A percentile compares a stretch with the other conserved stretches of the same genome.
Evolutionary conservation across 176 grass and related monocot genomes (phyloP).

Genomic region (Cymbopogon citratus): DNA sequence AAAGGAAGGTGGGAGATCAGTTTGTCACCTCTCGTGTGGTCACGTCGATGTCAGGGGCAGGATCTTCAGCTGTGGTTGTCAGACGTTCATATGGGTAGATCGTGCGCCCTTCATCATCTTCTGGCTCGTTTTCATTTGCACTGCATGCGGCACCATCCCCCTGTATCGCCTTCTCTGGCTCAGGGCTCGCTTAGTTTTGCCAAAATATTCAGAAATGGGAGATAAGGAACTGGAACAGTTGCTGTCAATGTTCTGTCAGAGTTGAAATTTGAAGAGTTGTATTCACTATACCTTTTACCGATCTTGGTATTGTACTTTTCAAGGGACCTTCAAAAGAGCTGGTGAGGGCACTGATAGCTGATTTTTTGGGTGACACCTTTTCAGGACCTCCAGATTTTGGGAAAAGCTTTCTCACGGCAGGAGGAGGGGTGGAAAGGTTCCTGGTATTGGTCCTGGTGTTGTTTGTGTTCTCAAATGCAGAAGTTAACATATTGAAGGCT

Average conservation of each 20-base stretch:
- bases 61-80: conserved; percentile 43
- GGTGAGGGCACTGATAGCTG: conserved; percentile 50
- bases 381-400: conserved; percentile 57
- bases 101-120: conserved; percentile 42
- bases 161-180: conserved; percentile 40
- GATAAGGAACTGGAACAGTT: background rate
- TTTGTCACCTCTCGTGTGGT: conserved; percentile 69
- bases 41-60: conserved; percentile 68
- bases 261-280: background rate
- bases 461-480: conserved; percentile 74
- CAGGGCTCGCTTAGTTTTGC: conserved; percentile 31
- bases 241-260: background rate
- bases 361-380: conserved; percentile 41
- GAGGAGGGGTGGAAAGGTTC: conserved; percentile 93
- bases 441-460: conserved; percentile 16
- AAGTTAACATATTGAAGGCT: conserved; percentile 74
- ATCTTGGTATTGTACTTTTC: conserved; percentile 74
- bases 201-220: background rate
- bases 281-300: conserved; percentile 54
- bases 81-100: conserved; percentile 70
- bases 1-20: background rate
- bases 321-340: conserved; percentile 58
- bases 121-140: conserved; percentile 35
- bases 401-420: conserved; percentile 62
- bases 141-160: conserved; percentile 19